Evolutionary conservation across 2,329 filamentous ascomycete genomes (phyloP), one percentile per base, ranked within the genome.

Genomic region (Trichoderma sp.): DNA sequence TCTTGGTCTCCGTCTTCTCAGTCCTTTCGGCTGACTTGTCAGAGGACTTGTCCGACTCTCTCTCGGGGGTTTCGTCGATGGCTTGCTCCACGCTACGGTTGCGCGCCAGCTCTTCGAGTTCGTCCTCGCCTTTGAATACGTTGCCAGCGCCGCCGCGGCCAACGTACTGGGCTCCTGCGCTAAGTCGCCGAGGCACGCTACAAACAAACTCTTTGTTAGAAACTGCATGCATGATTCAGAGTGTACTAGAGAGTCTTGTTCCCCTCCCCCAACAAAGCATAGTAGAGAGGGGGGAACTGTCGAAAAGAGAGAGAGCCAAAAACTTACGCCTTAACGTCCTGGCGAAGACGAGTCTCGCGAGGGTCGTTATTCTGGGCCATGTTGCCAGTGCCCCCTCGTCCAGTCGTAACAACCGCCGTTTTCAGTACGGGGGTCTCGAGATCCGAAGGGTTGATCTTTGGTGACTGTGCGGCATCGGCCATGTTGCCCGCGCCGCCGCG

Each of bases 301-400:
- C 1, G 6, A 26, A n/a, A 28, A 8, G 57, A 21, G 18, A 4
- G 18, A 24, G 24, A 24, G 24, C 24, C n/a, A 18, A 43, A 18
- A 30, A 84, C 88, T 79, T 83, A 90, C 88, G 89, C 88, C 73
- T 91, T 89, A 73, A 98, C 93, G 77, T 98, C 95, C 82, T 98
- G 95, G 56, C 90, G 90, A 70, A 89, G 86, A 74, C 95, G 91
- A 43, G 95, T 93, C 79, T 93, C 89, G 56, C 86, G 83, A 4
- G 91, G 89, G 76, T 96, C 91, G 74, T 89, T 89, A 79, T 91
- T 91, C 76, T 83, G 85, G 62, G 92, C 90, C 92, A 97, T 97
- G 84, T 97, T 97, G 73, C 94, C 94, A 5, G 89, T 91, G 73
- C 95, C 95, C 71, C 95, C 95, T 66, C 95, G 92, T 71, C 95